A percentile compares a stretch with the other conserved stretches of the same genome.
Evolutionary conservation across 1,284 basidiomycete species (phyloP).

Genomic region (Ustanciosporium gigantosporum): DNA sequence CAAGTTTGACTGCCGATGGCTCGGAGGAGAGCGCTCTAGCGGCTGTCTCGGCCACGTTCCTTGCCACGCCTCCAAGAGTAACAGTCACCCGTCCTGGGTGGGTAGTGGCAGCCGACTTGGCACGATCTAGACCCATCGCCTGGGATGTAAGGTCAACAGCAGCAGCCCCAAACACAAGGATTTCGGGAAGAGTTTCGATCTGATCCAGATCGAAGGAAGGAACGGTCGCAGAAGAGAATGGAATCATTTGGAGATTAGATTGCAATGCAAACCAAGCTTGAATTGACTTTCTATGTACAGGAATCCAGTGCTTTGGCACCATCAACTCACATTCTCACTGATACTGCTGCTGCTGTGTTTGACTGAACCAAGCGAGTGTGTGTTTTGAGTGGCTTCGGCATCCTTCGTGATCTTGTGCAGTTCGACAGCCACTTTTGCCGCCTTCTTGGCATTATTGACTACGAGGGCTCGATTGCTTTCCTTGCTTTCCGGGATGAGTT

Average conservation of each 20-base stretch:
- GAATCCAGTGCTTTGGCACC: no score
- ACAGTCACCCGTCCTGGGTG: conserved; percentile 75
- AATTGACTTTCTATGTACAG: no score
- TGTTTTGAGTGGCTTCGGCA: conserved; percentile 5
- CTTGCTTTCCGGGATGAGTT: conserved; percentile 72
- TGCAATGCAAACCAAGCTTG: no score
- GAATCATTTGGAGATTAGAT: no score
- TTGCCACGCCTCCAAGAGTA: conserved; percentile 84
- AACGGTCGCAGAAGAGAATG: no score
- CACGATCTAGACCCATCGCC: not conserved
- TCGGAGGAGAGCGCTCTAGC: conserved; percentile 66
- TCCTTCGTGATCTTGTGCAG: conserved; percentile 68
- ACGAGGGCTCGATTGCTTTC: conserved; percentile 80
- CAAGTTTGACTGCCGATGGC: conserved; percentile 50
- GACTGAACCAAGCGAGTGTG: conserved; percentile 6
- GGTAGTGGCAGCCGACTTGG: conserved; percentile 66
- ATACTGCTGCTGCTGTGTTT: not conserved
- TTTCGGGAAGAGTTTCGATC: no score
- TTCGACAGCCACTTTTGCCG: conserved; percentile 79
- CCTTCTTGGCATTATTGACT: conserved; percentile 86
- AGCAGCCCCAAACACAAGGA: conserved; percentile 51
- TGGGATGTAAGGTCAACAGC: conserved; percentile 56
- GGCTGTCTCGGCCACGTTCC: conserved; percentile 90
- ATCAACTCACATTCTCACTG: no score
- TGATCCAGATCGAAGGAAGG: no score